These are phyloP conservation scores for Venturia pyrina DNA, from an alignment of 2,329 filamentous ascomycete species.

Conservation along the genomic window DNA sequence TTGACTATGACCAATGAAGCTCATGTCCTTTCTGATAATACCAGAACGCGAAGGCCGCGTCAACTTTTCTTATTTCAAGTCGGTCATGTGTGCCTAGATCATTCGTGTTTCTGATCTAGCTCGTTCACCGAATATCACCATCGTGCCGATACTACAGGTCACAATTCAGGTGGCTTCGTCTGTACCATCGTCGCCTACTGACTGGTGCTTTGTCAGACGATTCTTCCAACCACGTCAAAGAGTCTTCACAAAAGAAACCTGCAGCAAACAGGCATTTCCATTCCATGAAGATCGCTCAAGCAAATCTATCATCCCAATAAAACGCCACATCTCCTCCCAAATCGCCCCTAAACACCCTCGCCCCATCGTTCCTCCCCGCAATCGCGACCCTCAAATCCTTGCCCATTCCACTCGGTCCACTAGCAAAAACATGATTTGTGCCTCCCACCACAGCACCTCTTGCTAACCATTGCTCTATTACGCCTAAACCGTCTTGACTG, in stretches of 20 bases:
- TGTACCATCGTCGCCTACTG: too few species aligned
- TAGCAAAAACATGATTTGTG: slow-evolving; percentile 23
- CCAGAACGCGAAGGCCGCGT: background rate
- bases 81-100: background rate
- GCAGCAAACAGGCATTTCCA: too few species aligned
- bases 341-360: slow-evolving; percentile 24
- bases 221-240: too few species aligned
- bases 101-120: background rate
- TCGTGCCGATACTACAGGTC: too few species aligned
- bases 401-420: slow-evolving; percentile 24
- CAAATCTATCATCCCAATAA: slow-evolving; percentile 22
- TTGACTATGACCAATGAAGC: background rate
- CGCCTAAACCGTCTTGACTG: slow-evolving; percentile 16
- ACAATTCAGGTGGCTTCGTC: too few species aligned
- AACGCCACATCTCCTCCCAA: slow-evolving; percentile 23
- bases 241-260: too few species aligned
- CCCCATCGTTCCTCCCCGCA: slow-evolving; percentile 23
- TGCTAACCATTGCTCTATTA: slow-evolving; percentile 15
- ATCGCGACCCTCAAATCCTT: slow-evolving; percentile 24
- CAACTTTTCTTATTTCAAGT: too few species aligned
- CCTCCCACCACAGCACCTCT: slow-evolving; percentile 18
- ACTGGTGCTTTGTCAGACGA: too few species aligned
- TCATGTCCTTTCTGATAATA: background rate
- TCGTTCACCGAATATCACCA: too few species aligned
- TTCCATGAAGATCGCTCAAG: background rate